Percentiles rank a stretch among this genome's conserved stretches.
Conservation (phyloP, 2,329 filamentous ascomycete genomes). For the Botrytis pseudocinerea region DNA sequence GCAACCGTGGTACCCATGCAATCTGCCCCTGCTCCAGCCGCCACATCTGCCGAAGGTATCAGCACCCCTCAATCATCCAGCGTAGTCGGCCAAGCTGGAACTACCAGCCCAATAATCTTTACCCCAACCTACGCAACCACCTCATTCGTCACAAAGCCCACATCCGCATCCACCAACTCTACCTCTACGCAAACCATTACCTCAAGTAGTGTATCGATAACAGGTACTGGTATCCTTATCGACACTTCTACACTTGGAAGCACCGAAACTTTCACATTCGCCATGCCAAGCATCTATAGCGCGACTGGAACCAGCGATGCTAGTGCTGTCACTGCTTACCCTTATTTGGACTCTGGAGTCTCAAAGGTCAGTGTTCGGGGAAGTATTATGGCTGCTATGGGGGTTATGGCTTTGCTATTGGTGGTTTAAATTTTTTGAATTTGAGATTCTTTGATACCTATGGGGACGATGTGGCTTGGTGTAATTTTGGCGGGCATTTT, state of each 20-base stretch:
- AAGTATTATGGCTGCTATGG: not conserved
- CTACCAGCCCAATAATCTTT: not conserved
- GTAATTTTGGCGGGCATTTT: not conserved
- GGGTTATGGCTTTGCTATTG: not conserved
- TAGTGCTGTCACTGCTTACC: conserved; percentile 11
- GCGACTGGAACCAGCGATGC: conserved; percentile 7
- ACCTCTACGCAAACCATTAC: not conserved
- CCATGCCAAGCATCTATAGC: conserved; percentile 14
- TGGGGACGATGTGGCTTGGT: not conserved
- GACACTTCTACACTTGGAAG: not conserved
- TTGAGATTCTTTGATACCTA: not conserved
- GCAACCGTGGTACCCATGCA: conserved; percentile 1
- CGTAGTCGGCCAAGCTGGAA: not conserved
- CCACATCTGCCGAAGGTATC: not conserved
- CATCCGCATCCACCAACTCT: conserved; percentile 1
- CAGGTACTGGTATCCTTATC: conserved; percentile 8
- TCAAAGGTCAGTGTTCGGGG: not conserved
- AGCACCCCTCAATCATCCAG: not conserved
- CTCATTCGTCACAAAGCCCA: conserved; percentile 12
- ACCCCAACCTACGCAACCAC: not conserved
- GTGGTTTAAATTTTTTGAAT: not conserved
- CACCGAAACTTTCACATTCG: conserved; percentile 17
- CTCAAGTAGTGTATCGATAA: not conserved
- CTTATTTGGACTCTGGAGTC: not conserved
- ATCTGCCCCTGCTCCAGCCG: not conserved